Evolutionary conservation across 108 stramenopile species (phyloP).

Genomic region (Asterionellopsis glacialis): DNA sequence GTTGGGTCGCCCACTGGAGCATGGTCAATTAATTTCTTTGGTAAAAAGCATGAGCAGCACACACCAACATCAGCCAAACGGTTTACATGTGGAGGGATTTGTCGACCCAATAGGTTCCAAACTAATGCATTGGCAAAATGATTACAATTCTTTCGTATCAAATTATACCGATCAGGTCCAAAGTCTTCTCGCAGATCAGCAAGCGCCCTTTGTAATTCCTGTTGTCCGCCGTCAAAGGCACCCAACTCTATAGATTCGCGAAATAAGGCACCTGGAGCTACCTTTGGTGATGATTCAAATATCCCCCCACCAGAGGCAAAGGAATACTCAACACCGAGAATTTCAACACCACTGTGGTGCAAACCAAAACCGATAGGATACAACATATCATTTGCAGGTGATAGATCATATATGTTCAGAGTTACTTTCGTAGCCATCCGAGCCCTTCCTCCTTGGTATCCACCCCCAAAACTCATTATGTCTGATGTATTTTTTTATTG

Average conservation of each 20-base stretch:
- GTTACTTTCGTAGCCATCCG: constrained; percentile 73
- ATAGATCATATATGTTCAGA: constrained; percentile 82
- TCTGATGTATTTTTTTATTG: too few species aligned
- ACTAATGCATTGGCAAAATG: constrained; percentile 88
- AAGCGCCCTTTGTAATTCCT: constrained; percentile 63
- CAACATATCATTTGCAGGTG: constrained; percentile 67
- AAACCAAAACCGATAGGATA: constrained; percentile 76
- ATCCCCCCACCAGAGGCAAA: constrained; percentile 81
- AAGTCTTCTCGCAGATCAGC: constrained; percentile 63
- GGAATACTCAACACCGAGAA: constrained; percentile 72
- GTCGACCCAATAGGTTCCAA: constrained; percentile 50
- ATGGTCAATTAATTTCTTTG: constrained; percentile 68
- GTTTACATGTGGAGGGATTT: constrained; percentile 84
- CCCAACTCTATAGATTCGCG: constrained; percentile 59
- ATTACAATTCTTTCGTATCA: constrained; percentile 85
- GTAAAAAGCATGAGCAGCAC: constrained; percentile 76
- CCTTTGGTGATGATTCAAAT: constrained; percentile 59
- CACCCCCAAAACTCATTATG: constrained; percentile 64
- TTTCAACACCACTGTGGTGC: constrained; percentile 88
- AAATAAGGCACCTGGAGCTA: constrained; percentile 48
- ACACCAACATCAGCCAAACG: constrained; percentile 79
- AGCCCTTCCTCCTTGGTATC: constrained; percentile 72
- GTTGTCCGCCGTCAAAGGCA: constrained; percentile 62
- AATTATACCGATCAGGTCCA: constrained; percentile 71
- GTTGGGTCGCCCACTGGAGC: constrained; percentile 65